These are phyloP conservation scores for Amylostereum areolatum DNA, from an alignment of 1,284 basidiomycete species.

Conservation along the genomic window DNA sequence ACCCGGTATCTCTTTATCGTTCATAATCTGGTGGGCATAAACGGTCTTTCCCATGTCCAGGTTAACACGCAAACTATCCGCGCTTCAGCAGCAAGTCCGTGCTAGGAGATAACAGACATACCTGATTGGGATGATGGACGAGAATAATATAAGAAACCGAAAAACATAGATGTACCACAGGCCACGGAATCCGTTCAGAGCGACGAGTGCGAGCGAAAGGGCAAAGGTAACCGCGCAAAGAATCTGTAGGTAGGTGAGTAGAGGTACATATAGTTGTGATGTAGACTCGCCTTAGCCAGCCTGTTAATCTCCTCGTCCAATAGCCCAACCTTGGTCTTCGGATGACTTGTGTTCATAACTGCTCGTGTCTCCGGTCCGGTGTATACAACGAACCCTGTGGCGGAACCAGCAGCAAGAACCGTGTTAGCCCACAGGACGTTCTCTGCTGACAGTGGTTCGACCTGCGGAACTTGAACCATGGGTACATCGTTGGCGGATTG, in stretches of 20 bases:
- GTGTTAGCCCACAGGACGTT: constrained; percentile 98
- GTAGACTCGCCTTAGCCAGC: constrained; percentile 75
- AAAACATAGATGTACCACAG: constrained; percentile 96
- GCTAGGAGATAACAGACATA: constrained; percentile 26
- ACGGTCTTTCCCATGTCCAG: constrained; percentile 99
- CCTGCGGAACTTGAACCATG: constrained; percentile 51
- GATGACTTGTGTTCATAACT: constrained; percentile 99
- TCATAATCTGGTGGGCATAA: constrained; percentile 94
- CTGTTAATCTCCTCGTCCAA: constrained; percentile 94
- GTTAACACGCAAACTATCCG: constrained; percentile 85
- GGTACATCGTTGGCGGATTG: constrained; percentile 46
- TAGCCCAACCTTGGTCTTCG: constrained; percentile 90
- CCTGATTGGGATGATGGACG: constrained; percentile 99
- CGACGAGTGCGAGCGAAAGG: constrained; percentile 87
- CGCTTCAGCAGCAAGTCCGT: background rate
- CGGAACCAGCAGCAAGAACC: constrained; percentile 91
- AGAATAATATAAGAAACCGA: constrained; percentile 96
- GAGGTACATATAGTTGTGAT: background rate
- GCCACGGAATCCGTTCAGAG: constrained; percentile 94
- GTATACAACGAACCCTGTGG: constrained; percentile 90
- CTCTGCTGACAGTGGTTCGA: constrained; percentile 84
- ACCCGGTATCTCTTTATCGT: constrained; percentile 86
- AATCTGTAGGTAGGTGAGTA: constrained; percentile 49
- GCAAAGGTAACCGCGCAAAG: constrained; percentile 92
- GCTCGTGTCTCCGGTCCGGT: constrained; percentile 94